Evolutionary conservation across 257 asterid species (phyloP).

Genomic region (Marsdenia floribunda): DNA sequence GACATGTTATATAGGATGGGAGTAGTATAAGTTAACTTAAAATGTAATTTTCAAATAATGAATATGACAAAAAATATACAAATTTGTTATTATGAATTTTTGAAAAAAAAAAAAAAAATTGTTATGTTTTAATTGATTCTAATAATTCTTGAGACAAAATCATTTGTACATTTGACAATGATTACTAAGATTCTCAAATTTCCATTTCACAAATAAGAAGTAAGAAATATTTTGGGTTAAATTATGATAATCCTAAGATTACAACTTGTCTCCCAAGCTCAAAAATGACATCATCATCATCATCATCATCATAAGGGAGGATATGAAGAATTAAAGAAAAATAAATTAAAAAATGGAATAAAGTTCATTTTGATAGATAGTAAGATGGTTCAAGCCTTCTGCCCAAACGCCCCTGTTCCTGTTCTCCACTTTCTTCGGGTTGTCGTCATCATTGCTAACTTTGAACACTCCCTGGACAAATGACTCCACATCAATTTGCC

Average conservation of each 20-base stretch:
- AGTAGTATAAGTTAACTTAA: too few relatives aligned
- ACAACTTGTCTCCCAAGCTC: background rate
- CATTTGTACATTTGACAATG: too few relatives aligned
- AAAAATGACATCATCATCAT: background rate
- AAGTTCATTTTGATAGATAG: conserved; percentile 36
- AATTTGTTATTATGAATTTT: too few relatives aligned
- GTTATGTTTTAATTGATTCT: too few relatives aligned
- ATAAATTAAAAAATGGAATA: conserved; percentile 41
- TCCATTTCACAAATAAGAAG: too few relatives aligned
- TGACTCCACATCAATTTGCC: conserved; percentile 60
- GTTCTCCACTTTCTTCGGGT: conserved; percentile 8
- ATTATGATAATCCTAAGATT: background rate
- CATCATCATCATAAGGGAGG: background rate
- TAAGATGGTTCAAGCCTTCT: conserved; percentile 32
- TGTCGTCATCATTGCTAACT: conserved; percentile 26
- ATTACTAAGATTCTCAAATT: too few relatives aligned
- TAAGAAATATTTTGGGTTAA: background rate
- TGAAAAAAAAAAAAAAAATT: too few relatives aligned
- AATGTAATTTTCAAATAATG: too few relatives aligned
- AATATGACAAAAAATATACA: too few relatives aligned
- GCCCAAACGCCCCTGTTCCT: background rate
- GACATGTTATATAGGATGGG: too few relatives aligned
- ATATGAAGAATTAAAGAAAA: background rate
- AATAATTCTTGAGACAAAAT: too few relatives aligned
- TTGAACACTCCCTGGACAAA: conserved; percentile 59